Percentiles rank a stretch among this genome's conserved stretches.
Conservation (phyloP, 1,284 basidiomycete species). For the Melampsora americana region DNA sequence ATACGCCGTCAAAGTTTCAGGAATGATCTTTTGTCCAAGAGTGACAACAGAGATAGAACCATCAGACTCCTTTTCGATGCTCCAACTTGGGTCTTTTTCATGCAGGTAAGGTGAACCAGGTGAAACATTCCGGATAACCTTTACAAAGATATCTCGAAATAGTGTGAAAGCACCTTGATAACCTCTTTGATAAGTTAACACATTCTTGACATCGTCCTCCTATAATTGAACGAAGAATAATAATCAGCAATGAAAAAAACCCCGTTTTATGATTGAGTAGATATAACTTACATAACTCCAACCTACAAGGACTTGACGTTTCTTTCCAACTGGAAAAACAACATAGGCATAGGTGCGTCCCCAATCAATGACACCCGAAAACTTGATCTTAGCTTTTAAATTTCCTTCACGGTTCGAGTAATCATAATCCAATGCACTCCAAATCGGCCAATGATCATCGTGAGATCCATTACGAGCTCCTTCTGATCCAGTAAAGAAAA, state of each 20-base stretch:
- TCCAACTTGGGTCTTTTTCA: slow-evolving; percentile 45
- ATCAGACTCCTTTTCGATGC: slow-evolving; percentile 44
- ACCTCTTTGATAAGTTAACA: slow-evolving; percentile 46
- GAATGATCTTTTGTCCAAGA: slow-evolving; percentile 48
- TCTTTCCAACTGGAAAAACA: slow-evolving; percentile 44
- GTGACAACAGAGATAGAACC: slow-evolving; percentile 47
- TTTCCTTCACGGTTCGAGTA: neutral
- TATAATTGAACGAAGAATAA: neutral
- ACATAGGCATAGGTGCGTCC: slow-evolving; percentile 48
- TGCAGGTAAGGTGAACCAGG: slow-evolving; percentile 32
- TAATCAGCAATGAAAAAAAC: neutral
- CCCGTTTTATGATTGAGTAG: neutral
- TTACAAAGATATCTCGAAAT: slow-evolving; percentile 48
- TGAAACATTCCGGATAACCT: slow-evolving; percentile 46
- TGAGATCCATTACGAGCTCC: slow-evolving; percentile 43
- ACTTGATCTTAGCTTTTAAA: slow-evolving; percentile 11
- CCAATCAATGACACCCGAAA: slow-evolving; percentile 48
- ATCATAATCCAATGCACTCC: slow-evolving; percentile 46
- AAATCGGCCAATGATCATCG: slow-evolving; percentile 45
- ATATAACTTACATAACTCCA: slow-evolving; percentile 46
- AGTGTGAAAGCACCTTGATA: slow-evolving; percentile 48
- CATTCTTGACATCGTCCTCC: slow-evolving; percentile 43
- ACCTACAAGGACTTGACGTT: slow-evolving; percentile 46
- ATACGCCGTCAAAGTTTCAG: slow-evolving; percentile 47
- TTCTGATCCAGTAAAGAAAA: slow-evolving; percentile 48